Base-by-base conservation (phyloP, 306 rosid genomes). In the Lablab purpureus region DNA sequence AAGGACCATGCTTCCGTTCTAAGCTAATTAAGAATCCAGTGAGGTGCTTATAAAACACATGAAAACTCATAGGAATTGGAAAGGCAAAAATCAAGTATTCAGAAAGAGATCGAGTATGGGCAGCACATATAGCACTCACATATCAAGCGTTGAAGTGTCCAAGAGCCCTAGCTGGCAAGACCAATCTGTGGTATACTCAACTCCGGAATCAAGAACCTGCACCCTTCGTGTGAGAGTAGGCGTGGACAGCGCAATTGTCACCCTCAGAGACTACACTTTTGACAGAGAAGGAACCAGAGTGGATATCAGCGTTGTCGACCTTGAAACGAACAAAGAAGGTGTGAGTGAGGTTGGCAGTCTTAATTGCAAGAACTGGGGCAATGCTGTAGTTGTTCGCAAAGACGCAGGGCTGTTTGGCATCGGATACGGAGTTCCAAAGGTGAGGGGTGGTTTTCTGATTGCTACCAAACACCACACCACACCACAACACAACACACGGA, bases 261-360 rank as follows among this genome's bases (percentile, higher is more conserved):
- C 40, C 8, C 77, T 72, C 23, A 19, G 22, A 18, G 52, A 72
- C 77, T 72, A 54, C 13, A 54, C 66, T 54, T 72, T 52, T 1
- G 37, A 72, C 6, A 54, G 45, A 3, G 37, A 34, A 34, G 77
- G 66, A 54, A 72, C 77, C 22, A 13, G 17, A 19, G 66, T 54
- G n/a, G 50, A 72, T 6, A 12, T 72, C 9, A 55, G 15, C 0
- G 30, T 55, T 22, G 2, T 2, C 6, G 30, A 10, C 14, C 10
- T 0, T 22, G 11, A 55, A 34, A 34, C 40, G 0, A 34, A 5
- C 40, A 34, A 34, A 34, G 40, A 7, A 21, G 30, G 30, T 3
- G 7, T 15, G 0, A 22, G 6, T 10, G 62, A 10, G 3, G 62
- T 22, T 21, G 62, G 62, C 14, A 21, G 15, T 19, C 3, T 50